These are phyloP conservation scores for Halophytophthora batemanensis DNA, from an alignment of 352 stramenopile genomes.

Conservation along the genomic window DNA sequence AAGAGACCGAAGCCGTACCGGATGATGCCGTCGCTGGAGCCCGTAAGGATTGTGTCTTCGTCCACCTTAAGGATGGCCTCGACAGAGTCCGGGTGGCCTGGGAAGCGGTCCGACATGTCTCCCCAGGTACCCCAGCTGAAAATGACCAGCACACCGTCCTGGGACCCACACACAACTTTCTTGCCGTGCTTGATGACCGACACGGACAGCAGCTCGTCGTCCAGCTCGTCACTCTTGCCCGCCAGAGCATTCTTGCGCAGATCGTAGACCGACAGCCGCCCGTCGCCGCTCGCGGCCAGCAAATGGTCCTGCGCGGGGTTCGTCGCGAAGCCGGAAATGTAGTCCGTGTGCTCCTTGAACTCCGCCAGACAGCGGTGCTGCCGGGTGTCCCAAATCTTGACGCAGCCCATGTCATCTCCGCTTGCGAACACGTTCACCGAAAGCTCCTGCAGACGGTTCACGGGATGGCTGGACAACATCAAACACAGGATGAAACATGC, in stretches of 20 bases:
- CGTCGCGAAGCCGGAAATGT: slow-evolving; percentile 91
- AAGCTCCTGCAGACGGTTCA: slow-evolving; percentile 75
- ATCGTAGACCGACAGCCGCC: slow-evolving; percentile 90
- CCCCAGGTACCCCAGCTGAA: slow-evolving; percentile 96
- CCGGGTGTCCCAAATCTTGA: slow-evolving; percentile 88
- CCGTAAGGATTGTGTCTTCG: slow-evolving; percentile 96
- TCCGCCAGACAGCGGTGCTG: slow-evolving; percentile 81
- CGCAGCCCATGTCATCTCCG: slow-evolving; percentile 76
- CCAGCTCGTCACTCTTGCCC: slow-evolving; percentile 82
- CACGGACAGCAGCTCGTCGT: slow-evolving; percentile 76
- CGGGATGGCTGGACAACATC: slow-evolving; percentile 35
- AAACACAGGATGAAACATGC: slow-evolving; percentile 5
- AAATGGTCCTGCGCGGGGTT: slow-evolving; percentile 83
- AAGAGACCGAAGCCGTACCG: slow-evolving; percentile 38
- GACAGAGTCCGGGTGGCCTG: slow-evolving; percentile 92
- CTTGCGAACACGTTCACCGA: slow-evolving; percentile 70
- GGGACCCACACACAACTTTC: slow-evolving; percentile 94
- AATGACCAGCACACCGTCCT: slow-evolving; percentile 93
- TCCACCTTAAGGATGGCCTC: slow-evolving; percentile 96
- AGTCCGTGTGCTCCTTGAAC: slow-evolving; percentile 95
- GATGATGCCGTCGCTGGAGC: slow-evolving; percentile 95
- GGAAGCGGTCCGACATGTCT: slow-evolving; percentile 95
- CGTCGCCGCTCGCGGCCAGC: slow-evolving; percentile 89
- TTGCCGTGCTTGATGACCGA: slow-evolving; percentile 85
- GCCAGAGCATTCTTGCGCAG: slow-evolving; percentile 79